Conservation (phyloP, 106 monocot species). For the Platanthera zijinensis region DNA sequence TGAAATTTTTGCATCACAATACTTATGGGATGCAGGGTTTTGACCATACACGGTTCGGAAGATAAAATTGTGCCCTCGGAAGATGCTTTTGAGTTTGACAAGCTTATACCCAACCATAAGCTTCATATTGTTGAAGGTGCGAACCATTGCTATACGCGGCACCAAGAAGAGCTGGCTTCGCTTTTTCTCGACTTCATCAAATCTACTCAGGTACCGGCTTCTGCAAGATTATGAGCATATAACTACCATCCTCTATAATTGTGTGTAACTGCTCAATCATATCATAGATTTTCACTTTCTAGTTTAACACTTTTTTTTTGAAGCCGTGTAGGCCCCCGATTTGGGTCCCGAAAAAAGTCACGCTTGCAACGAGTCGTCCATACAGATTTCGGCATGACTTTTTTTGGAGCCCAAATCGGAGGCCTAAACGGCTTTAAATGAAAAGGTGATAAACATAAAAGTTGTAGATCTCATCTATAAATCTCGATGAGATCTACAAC, state of each 20-base stretch:
- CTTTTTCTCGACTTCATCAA: conserved; percentile 56
- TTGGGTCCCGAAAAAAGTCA: no score
- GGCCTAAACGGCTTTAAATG: no score
- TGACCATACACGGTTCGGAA: conserved; percentile 74
- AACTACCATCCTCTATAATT: neutral
- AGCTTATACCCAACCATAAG: conserved; percentile 47
- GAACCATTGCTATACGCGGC: conserved; percentile 45
- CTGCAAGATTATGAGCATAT: neutral
- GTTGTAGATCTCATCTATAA: no score
- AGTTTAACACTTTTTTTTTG: neutral
- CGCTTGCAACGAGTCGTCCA: no score
- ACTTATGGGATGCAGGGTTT: conserved; percentile 27
- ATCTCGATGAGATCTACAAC: no score
- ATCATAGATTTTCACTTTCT: neutral
- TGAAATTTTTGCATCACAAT: neutral
- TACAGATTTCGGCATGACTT: no score
- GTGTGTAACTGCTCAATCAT: neutral
- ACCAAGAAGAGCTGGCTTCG: conserved; percentile 40
- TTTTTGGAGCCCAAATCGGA: no score
- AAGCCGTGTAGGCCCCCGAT: no score
- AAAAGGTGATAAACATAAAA: no score
- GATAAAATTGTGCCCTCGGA: conserved; percentile 58
- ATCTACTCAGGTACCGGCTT: neutral
- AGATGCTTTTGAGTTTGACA: conserved; percentile 47
- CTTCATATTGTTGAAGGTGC: conserved; percentile 59